These are phyloP conservation scores for Ceratocystis harringtonii DNA, from an alignment of 2,329 filamentous ascomycete species.

Conservation along the genomic window DNA sequence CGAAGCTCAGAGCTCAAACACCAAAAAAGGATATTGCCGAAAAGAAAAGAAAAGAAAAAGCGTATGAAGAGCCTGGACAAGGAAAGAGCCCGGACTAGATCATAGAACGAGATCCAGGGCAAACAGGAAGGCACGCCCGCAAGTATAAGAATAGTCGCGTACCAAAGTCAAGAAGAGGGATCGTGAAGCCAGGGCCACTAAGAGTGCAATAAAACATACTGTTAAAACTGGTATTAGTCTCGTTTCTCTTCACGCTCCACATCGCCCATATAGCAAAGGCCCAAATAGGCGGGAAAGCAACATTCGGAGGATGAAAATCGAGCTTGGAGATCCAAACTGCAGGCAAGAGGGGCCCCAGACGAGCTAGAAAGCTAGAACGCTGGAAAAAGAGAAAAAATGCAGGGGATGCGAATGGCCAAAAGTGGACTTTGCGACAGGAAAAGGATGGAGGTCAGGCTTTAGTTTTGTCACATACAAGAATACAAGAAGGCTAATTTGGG, in stretches of 20 bases:
- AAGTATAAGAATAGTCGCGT: background rate
- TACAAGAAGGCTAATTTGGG: background rate
- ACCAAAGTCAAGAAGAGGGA: background rate
- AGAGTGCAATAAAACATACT: background rate
- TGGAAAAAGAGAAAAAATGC: background rate
- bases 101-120: background rate
- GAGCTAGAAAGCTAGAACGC: background rate
- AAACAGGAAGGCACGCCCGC: background rate
- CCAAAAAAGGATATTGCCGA: background rate
- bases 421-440: slow-evolving; percentile 2
- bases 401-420: slow-evolving; percentile 1
- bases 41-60: background rate
- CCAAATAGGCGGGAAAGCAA: background rate
- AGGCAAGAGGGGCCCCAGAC: background rate
- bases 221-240: background rate
- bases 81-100: background rate
- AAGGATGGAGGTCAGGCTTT: slow-evolving; percentile 17
- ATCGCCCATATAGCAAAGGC: background rate
- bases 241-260: background rate
- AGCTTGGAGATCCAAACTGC: slow-evolving; percentile 4
- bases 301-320: background rate
- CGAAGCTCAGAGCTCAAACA: background rate
- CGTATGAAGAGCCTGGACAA: background rate
- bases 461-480: slow-evolving; percentile 15
- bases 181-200: background rate